phyloP scores from a whole-genome alignment of 2,329 filamentous ascomycete species.

The Pestalotiopsis sp. region DNA sequence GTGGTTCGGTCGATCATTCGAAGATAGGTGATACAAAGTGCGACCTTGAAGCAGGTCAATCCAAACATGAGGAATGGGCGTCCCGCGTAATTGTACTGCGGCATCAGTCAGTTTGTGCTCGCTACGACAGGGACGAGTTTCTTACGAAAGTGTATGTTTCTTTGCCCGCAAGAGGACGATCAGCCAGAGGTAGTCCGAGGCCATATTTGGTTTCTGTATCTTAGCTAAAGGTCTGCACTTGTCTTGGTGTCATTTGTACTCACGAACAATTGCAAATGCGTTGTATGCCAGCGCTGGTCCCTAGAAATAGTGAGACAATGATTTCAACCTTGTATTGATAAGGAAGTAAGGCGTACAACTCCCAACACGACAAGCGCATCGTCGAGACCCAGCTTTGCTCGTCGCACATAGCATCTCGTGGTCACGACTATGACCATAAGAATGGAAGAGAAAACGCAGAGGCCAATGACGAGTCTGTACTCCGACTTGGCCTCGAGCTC shows the following conservation, averaged over 20 bases:
- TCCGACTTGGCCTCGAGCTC: not conserved
- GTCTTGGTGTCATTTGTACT: not conserved
- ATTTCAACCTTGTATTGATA: not conserved
- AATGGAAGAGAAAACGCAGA: not conserved
- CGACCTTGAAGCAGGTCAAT: not conserved
- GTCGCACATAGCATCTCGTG: not conserved
- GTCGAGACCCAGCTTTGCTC: not conserved
- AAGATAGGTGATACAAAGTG: not conserved
- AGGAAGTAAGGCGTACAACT: not conserved
- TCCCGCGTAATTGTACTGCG: not conserved
- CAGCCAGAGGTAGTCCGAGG: not conserved
- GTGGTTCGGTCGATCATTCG: not conserved
- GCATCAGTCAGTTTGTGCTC: too few relatives aligned
- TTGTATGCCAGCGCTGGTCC: not conserved
- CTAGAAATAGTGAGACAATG: not conserved
- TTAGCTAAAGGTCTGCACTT: not conserved
- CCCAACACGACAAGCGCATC: not conserved
- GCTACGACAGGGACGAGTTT: fast-evolving
- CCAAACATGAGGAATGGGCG: not conserved
- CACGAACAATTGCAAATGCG: not conserved
- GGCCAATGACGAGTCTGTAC: not conserved
- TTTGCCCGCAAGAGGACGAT: not conserved
- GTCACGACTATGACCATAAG: not conserved
- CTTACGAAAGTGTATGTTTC: not conserved
- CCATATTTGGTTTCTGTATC: not conserved